Conservation (phyloP, 257 asterid species). For the Euphrasia confusa region DNA sequence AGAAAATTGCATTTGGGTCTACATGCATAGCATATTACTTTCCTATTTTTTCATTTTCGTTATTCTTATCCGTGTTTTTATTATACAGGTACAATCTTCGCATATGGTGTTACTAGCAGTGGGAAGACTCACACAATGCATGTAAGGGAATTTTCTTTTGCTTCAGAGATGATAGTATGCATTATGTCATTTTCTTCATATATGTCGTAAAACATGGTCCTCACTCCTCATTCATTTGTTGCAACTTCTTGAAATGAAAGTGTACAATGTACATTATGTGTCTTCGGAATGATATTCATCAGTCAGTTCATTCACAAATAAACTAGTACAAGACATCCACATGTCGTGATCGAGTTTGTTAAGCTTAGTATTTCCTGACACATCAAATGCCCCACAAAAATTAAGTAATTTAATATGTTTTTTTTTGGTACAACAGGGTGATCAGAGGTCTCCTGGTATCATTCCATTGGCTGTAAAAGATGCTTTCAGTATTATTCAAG, state of each 20-base stretch:
- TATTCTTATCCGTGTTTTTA: conserved; percentile 7
- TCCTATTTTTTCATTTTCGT: conserved; percentile 15
- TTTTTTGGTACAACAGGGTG: conserved; percentile 61
- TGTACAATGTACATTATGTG: background rate
- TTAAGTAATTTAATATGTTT: conserved; percentile 4
- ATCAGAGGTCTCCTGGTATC: conserved; percentile 65
- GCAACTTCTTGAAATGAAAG: background rate
- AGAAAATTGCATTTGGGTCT: conserved; percentile 8
- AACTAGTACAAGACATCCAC: conserved; percentile 15
- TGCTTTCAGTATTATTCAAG: conserved; percentile 20
- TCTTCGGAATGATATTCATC: conserved; percentile 18
- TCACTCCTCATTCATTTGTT: background rate
- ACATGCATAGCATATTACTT: conserved; percentile 17
- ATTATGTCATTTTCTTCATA: background rate
- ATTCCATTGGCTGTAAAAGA: too few relatives aligned
- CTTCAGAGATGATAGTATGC: background rate
- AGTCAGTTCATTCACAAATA: conserved; percentile 15
- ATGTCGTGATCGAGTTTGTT: conserved; percentile 9
- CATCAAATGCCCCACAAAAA: background rate
- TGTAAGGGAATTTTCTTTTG: conserved; percentile 49
- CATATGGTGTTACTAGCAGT: conserved; percentile 98
- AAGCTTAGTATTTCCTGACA: conserved; percentile 10
- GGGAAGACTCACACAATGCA: conserved; percentile 99
- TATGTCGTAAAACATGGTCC: conserved; percentile 6
- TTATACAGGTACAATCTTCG: conserved; percentile 83